Conservation (phyloP, 306 rosid species). For the Lathyrus tuberosus region DNA sequence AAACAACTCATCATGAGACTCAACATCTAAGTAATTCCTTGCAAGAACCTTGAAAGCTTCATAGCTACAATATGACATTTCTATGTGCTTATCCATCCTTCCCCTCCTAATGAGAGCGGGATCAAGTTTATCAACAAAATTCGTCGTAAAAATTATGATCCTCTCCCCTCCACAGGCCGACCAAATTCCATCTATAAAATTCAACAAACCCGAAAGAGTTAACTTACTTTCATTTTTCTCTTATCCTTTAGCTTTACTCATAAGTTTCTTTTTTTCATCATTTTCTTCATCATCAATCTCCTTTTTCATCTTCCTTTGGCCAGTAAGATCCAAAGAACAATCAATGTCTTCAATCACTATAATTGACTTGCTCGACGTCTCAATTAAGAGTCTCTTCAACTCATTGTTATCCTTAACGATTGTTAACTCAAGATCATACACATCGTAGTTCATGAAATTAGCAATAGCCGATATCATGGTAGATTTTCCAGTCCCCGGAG, state of each 20-base stretch:
- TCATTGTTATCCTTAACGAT: not conserved
- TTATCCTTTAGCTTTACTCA: not conserved
- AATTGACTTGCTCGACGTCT: not conserved
- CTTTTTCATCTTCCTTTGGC: not conserved
- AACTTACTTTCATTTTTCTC: not conserved
- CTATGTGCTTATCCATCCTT: conserved; percentile 16
- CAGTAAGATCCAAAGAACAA: conserved; percentile 11
- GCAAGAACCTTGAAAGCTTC: conserved; percentile 18
- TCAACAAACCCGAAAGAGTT: conserved; percentile 25
- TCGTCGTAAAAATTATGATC: conserved; percentile 20
- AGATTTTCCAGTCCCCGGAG: conserved; percentile 1
- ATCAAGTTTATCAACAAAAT: conserved; percentile 26
- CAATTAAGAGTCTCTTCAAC: conserved; percentile 7
- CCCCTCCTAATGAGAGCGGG: conserved; percentile 12
- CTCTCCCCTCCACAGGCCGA: not conserved
- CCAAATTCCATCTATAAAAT: conserved; percentile 28
- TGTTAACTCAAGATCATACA: conserved; percentile 16
- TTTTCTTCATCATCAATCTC: not conserved
- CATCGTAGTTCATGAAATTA: conserved; percentile 11
- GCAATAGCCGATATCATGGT: not conserved
- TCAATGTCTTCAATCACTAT: conserved; percentile 11
- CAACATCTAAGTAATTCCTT: conserved; percentile 8
- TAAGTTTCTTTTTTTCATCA: not conserved
- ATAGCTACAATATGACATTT: conserved; percentile 11
- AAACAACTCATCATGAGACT: conserved; percentile 41